Evolutionary conservation across 1,139 yeast genomes (phyloP).

Genomic region (Geotrichum carabidarum): DNA sequence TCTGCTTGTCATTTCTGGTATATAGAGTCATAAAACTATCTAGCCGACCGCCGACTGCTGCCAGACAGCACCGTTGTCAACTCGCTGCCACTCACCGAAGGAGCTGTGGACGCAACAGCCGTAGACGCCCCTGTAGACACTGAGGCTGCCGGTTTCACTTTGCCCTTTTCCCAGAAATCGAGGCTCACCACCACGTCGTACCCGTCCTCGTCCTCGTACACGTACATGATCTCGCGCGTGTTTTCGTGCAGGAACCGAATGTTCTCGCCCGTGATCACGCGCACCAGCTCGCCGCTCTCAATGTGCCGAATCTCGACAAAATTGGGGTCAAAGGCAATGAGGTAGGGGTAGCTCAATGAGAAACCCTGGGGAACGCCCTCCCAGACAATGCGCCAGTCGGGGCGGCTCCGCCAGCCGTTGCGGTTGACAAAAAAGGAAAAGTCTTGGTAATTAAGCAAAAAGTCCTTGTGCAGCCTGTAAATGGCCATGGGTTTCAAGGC

Average conservation of each 20-base stretch:
- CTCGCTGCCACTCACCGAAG: not conserved
- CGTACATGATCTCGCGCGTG: constrained; percentile 90
- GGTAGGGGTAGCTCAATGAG: constrained; percentile 89
- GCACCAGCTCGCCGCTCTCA: constrained; percentile 74
- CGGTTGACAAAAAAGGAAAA: constrained; percentile 90
- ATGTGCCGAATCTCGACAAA: constrained; percentile 91
- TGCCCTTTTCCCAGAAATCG: constrained; percentile 65
- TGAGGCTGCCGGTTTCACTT: constrained; percentile 5
- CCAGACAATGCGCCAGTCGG: constrained; percentile 94
- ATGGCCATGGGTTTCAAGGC: constrained; percentile 85
- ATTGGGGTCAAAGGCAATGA: constrained; percentile 81
- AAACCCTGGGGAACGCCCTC: constrained; percentile 92
- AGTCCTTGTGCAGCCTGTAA: constrained; percentile 82
- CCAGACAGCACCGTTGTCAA: not conserved
- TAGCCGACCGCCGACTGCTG: not conserved
- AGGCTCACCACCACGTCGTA: constrained; percentile 85
- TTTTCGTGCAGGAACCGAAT: constrained; percentile 82
- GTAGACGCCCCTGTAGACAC: not conserved
- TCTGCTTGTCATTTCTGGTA: too few species aligned
- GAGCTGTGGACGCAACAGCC: too few species aligned
- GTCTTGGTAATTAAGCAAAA: constrained; percentile 80
- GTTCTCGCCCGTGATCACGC: constrained; percentile 93
- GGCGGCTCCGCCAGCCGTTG: constrained; percentile 94
- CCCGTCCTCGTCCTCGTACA: constrained; percentile 85
- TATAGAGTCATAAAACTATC: not conserved